Evolutionary conservation across 2,329 filamentous ascomycete species (phyloP).

Genomic region (Xylaria hypoxylon): DNA sequence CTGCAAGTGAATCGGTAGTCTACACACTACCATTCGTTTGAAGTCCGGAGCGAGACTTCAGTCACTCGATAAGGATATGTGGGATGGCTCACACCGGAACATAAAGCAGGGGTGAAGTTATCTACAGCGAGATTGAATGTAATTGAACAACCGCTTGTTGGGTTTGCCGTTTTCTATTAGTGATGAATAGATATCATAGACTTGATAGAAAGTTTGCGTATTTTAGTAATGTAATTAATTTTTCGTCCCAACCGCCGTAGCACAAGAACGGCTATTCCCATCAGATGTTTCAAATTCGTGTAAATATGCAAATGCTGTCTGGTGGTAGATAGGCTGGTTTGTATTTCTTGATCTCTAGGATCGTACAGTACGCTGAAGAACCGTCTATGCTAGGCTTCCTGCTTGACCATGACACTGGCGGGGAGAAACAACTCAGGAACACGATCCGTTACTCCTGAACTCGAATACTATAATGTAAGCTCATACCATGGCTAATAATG

Average conservation of each 20-base stretch:
- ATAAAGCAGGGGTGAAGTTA: neutral
- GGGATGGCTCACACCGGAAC: neutral
- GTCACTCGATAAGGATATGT: neutral
- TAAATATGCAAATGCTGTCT: neutral
- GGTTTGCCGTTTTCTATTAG: neutral
- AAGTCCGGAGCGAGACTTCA: slow-evolving; percentile 2
- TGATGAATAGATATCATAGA: neutral
- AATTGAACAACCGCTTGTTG: neutral
- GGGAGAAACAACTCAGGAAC: neutral
- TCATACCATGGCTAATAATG: slow-evolving; percentile 6
- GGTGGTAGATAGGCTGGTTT: slow-evolving; percentile 13
- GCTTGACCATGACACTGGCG: neutral
- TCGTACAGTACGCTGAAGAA: slow-evolving; percentile 10
- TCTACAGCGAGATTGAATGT: slow-evolving; percentile 5
- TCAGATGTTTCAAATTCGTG: neutral
- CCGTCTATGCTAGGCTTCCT: slow-evolving; percentile 18
- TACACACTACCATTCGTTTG: slow-evolving; percentile 10
- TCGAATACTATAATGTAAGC: neutral
- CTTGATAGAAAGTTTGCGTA: neutral
- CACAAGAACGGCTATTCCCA: neutral
- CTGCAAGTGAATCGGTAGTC: slow-evolving; percentile 23
- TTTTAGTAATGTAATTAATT: neutral
- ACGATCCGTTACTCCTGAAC: neutral
- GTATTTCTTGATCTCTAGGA: slow-evolving; percentile 18
- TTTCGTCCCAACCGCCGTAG: neutral